Conservation (phyloP, 176 grass and related monocot genomes). For the Aegilops bicornis region DNA sequence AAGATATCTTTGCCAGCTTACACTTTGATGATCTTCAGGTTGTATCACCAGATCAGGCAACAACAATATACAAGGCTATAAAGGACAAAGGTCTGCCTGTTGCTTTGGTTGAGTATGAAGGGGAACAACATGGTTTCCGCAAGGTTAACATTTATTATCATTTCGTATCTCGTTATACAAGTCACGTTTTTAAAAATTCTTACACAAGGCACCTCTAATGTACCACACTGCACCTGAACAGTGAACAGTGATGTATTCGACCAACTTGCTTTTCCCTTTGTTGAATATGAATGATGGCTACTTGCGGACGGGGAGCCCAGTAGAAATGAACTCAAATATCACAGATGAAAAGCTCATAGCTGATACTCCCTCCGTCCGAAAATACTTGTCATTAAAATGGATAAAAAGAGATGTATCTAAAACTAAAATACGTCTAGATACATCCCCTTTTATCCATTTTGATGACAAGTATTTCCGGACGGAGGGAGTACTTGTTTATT, state of each 20-base stretch:
- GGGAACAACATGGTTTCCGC: constrained; percentile 87
- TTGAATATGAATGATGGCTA: background rate
- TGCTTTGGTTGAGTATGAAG: constrained; percentile 94
- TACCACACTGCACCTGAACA: background rate
- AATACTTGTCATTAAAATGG: no score
- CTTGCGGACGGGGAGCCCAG: background rate
- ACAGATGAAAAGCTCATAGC: background rate
- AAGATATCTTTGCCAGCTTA: constrained; percentile 11
- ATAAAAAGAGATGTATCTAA: no score
- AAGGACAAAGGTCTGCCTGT: constrained; percentile 89
- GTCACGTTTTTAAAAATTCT: background rate
- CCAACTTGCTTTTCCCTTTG: background rate
- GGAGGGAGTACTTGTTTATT: no score
- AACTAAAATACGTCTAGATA: no score
- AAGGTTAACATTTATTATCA: constrained; percentile 49
- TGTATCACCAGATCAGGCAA: constrained; percentile 80
- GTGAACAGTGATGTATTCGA: background rate
- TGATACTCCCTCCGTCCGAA: no score
- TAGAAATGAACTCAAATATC: background rate
- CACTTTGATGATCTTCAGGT: constrained; percentile 44
- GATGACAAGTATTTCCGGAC: no score
- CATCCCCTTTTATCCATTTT: no score
- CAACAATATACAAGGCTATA: constrained; percentile 79
- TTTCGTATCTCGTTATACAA: background rate
- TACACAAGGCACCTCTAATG: background rate